phyloP scores from a whole-genome alignment of 202 grass and related monocot genomes.

The Brachypodium distachyon region DNA sequence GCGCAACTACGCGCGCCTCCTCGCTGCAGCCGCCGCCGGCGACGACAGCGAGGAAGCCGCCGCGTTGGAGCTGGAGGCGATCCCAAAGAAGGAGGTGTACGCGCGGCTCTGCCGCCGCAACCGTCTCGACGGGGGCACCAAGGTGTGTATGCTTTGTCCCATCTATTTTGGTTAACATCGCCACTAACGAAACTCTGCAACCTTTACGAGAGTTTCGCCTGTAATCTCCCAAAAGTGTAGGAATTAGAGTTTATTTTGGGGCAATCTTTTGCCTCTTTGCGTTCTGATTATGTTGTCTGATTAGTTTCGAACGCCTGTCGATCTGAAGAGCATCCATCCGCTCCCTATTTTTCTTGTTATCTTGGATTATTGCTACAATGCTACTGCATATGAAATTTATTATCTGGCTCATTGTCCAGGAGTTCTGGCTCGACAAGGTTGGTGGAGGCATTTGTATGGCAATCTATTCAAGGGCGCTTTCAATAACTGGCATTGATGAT shows the following conservation, averaged over 20 bases:
- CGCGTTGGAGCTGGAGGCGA: slow-evolving; percentile 9
- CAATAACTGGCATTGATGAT: slow-evolving; percentile 90
- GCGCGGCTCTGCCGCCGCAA: slow-evolving; percentile 59
- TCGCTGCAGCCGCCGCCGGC: slow-evolving; percentile 28
- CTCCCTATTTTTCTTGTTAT: not conserved
- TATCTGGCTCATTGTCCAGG: slow-evolving; percentile 33
- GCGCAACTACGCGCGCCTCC: slow-evolving; percentile 59
- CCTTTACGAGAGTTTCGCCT: not conserved
- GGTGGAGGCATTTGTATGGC: slow-evolving; percentile 57
- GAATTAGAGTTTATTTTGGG: not conserved
- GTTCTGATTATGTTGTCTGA: not conserved
- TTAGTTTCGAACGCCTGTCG: not conserved
- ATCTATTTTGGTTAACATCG: not conserved
- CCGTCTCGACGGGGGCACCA: slow-evolving; percentile 58
- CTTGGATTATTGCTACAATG: not conserved
- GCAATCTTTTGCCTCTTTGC: not conserved
- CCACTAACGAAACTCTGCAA: not conserved
- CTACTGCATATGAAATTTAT: not conserved
- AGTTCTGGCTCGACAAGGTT: slow-evolving; percentile 92
- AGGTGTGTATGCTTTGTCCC: slow-evolving; percentile 32
- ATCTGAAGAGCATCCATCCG: not conserved
- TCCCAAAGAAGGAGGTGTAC: slow-evolving; percentile 76
- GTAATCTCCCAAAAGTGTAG: too few species aligned
- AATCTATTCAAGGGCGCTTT: slow-evolving; percentile 76
- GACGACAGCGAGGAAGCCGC: not conserved